Percentiles rank a stretch among this genome's conserved stretches.
Conservation (phyloP, 805 yeast species). For the Grigorovia jiainica region DNA sequence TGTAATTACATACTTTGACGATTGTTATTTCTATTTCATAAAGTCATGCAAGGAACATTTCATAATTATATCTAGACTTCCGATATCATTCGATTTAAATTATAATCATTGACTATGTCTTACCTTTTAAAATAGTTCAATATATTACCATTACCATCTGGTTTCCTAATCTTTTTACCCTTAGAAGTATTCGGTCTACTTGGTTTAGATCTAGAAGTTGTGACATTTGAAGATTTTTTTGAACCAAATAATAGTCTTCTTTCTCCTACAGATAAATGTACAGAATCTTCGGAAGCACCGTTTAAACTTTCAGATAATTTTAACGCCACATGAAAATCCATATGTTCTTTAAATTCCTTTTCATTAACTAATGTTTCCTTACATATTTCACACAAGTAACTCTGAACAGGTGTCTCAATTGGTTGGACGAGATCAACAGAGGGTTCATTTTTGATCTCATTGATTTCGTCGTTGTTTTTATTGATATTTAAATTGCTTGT, state of each 20-base stretch:
- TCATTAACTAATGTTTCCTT: constrained; percentile 9
- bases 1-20: no score
- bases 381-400: constrained; percentile 5
- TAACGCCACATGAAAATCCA: constrained; percentile 45
- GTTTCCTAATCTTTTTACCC: not conserved
- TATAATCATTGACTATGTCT: not conserved
- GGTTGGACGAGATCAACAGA: no score
- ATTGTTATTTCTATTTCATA: no score
- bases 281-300: constrained; percentile 23
- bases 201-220: not conserved
- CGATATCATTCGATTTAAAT: no score
- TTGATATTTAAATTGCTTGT: not conserved
- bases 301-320: constrained; percentile 38
- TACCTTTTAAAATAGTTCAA: not conserved
- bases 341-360: constrained; percentile 34
- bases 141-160: not conserved
- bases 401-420: not conserved
- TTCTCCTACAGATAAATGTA: constrained; percentile 22
- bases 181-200: not conserved
- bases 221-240: not conserved
- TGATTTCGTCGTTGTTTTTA: not conserved
- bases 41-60: no score
- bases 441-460: no score
- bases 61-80: no score
- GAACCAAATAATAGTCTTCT: constrained; percentile 16